These are phyloP conservation scores for Auricularia cornea DNA, from an alignment of 768 basidiomycete genomes.

Conservation along the genomic window DNA sequence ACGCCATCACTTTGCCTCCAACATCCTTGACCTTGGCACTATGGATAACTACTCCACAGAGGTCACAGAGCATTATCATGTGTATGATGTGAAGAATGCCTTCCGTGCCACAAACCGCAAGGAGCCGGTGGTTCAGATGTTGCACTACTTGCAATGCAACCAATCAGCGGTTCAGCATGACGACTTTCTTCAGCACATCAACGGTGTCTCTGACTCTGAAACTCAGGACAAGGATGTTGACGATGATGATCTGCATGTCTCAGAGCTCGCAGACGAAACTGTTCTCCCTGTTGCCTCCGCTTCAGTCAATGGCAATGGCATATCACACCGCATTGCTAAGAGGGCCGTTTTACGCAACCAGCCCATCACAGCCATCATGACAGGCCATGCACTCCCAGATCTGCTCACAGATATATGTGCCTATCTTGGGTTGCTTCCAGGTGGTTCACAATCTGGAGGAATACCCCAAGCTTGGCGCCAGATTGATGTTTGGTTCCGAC, in stretches of 20 bases:
- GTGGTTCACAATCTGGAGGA: no score
- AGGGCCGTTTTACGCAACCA: no score
- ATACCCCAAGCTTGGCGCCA: not conserved
- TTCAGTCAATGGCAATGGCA: no score
- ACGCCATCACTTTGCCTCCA: conserved; percentile 1
- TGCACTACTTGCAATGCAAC: conserved; percentile 2
- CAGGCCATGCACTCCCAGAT: not conserved
- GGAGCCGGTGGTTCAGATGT: conserved; percentile 9
- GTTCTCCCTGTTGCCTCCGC: no score
- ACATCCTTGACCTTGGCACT: conserved; percentile 9
- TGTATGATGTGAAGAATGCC: conserved; percentile 7
- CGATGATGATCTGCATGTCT: no score
- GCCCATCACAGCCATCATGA: no score
- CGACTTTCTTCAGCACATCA: conserved; percentile 2
- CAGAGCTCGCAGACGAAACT: no score
- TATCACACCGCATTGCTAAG: no score
- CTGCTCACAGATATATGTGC: not conserved
- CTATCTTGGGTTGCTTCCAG: not conserved
- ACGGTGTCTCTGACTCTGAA: not conserved
- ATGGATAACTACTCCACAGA: conserved; percentile 11
- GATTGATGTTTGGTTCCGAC: not conserved
- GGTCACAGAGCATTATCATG: conserved; percentile 11
- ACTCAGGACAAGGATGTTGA: no score
- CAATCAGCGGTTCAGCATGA: conserved; percentile 1
- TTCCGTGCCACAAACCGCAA: conserved; percentile 10